Base-by-base conservation (phyloP, 2,329 filamentous ascomycete genomes). In the Boeremia exigua region DNA sequence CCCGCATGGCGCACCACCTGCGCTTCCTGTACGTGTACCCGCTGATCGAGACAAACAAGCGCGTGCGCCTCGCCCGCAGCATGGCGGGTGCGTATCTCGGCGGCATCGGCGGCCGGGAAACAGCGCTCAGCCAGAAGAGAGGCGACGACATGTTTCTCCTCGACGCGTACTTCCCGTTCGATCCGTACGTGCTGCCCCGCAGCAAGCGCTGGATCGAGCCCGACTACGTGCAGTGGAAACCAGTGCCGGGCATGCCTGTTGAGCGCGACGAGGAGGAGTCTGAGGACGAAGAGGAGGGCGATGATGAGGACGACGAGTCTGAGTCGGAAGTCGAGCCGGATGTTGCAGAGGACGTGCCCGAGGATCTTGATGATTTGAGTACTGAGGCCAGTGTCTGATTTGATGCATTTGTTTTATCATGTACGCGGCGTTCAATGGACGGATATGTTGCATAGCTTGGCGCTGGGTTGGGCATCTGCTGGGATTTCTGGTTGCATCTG, bases 161-260 rank as follows among this genome's bases (percentile, higher is more conserved):
- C 1, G 93, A 98, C 65, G 90, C 92, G 0, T 97, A 96, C 74
- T 99, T 98, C 70, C 95, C 95, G 0, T 99, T 99, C 69, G 95
- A 99, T 72, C 96, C 96, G 2, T 99, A 98, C 75, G 89, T 94
- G 68, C 80, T 99, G 45, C 93, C 93, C 0, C 81, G 87, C 63
- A 97, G 93, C 74, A 92, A 90, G 75, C 84, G 87, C 56, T 98
- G 95, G 96, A 79, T 99, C 11, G 89, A 92, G 59, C 83, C 85
- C 1, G 74, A 76, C 34, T 77, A 77, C 51, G 69, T 75, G 10
- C 60, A 72, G 54, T 77, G 73, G 73, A 73, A 68, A 27, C 66
- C 69, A 1, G 69, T 77, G 36, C 73, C 73, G 4, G 74, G 73
- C 4, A 74, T 76, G 52, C 75, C 75, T n/a, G 70, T 77, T 3